Percentiles rank a stretch among this genome's conserved stretches.
These are phyloP conservation scores for Suillus hirtellus DNA, from an alignment of 768 basidiomycete genomes.

Conservation along the genomic window DNA sequence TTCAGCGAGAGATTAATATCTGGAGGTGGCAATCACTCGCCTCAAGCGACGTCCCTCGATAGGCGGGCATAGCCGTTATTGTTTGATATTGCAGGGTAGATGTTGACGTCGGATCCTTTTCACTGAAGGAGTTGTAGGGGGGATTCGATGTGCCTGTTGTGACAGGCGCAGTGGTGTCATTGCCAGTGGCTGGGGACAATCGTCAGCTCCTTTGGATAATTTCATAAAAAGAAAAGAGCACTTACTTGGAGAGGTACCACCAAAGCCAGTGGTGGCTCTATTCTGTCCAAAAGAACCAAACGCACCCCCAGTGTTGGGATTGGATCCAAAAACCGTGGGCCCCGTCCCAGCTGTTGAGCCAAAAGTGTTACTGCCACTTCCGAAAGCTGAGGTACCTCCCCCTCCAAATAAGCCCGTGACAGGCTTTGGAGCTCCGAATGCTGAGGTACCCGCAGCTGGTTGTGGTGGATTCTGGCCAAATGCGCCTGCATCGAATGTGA, in stretches of 20 bases:
- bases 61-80: slow-evolving; percentile 78
- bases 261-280: slow-evolving; percentile 46
- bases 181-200: slow-evolving; percentile 28
- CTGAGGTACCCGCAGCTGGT: slow-evolving; percentile 38
- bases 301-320: slow-evolving; percentile 32
- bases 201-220: slow-evolving; percentile 16
- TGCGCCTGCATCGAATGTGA: slow-evolving; percentile 30
- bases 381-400: slow-evolving; percentile 49
- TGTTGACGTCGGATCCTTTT: slow-evolving; percentile 61
- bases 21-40: slow-evolving; percentile 38
- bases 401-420: slow-evolving; percentile 74
- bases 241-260: slow-evolving; percentile 37
- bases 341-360: slow-evolving; percentile 33
- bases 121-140: slow-evolving; percentile 54
- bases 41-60: slow-evolving; percentile 77
- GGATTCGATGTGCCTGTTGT: slow-evolving; percentile 73
- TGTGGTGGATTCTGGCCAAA: slow-evolving; percentile 43
- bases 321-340: slow-evolving; percentile 39
- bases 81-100: slow-evolving; percentile 71
- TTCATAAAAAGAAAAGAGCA: slow-evolving; percentile 13
- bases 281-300: slow-evolving; percentile 64
- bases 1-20: slow-evolving; percentile 11
- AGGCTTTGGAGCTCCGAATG: slow-evolving; percentile 72
- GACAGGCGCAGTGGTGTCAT: slow-evolving; percentile 40
- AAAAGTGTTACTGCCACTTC: slow-evolving; percentile 44